Evolutionary conservation across 2,329 filamentous ascomycete species (phyloP), one percentile per base, ranked within the genome.

Genomic region (Monosporascus sp.): DNA sequence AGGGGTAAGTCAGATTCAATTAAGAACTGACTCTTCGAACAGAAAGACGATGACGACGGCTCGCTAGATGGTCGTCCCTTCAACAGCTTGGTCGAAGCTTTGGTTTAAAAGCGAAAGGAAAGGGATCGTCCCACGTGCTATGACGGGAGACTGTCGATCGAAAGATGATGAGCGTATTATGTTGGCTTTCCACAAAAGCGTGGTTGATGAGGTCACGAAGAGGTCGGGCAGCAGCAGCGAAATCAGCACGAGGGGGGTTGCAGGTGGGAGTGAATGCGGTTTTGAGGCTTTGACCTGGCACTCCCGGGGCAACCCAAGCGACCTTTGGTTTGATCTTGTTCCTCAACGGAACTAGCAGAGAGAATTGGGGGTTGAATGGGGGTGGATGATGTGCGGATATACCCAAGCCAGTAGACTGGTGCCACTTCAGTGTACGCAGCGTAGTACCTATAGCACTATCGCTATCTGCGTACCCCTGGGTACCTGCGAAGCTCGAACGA

Each of bases 1-100:
- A 52, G 53, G 57, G 37, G 36, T 27, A 59, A 58, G 59, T 63
- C 65, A 67, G 57, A 68, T 66, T 68, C 67, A 69, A 59, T 62
- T 56, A 69, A 69, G 67, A 69, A 68, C 60, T 69, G 62, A 56
- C 62, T 56, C 49, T 49, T 40, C 52, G 55, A 56, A 58, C 53
- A 50, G n/a, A 36, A 55, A 9, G 44, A 48, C 27, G 34, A 48
- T 50, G 27, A 6, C 27, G 31, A 34, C 31, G 31, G 2, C 31
- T 34, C 14, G 31, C 11, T 19, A 41, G 38, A 31, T 14, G 22
- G 43, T 22, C 22, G 43, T 31, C 43, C 26, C 43, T n/a, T 46
- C 1, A 46, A n/a, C 20, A 17, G 26, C 43, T 46, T 17, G 43
- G 43, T 46, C 22, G 24, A 31, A 19, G 43, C 11, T 34, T 34